Base-by-base conservation (phyloP, 2,329 filamentous ascomycete genomes). In the Trichoderma atrobrunneum region DNA sequence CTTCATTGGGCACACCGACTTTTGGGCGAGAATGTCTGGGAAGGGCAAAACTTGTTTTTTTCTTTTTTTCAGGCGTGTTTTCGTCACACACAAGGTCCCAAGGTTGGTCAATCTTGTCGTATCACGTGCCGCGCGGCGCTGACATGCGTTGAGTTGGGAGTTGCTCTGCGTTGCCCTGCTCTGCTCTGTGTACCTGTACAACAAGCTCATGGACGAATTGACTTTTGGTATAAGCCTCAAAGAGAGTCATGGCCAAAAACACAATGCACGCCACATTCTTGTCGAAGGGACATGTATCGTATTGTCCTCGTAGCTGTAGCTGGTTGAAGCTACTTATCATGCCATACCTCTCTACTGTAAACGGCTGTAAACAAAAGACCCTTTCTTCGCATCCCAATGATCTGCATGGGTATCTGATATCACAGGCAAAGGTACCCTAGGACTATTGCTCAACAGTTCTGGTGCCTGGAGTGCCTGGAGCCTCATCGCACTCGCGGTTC, bases 1-100 rank as follows among this genome's bases (percentile, higher is more conserved):
- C 26, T 54, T 51, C 51, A 60, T 24, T 66, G 51, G 34, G 62
- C 54, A 71, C 69, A 71, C 69, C 69, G 69, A 71, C 69, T 71
- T 71, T 71, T 71, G 57, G 57, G 57, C 57, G 34, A 34, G 51
- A 32, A 57, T 43, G 3, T 7, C 16, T 11, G 14, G 7, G 24
- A 28, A 28, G 12, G 39, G 39, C 11, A 48, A 54, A 28, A 28
- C 69, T 36, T 59, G 36, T 59, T 48, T 70, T 43, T n/a, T n/a
- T 39, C 36, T n/a, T 18, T 43, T 43, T 34, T 65, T 11, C 34
- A 70, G 66, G 71, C 66, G 70, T 36, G 28, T 60, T 10, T 24
- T 69, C 65, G 70, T 68, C 70, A 68, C 70, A 68, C 34, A 24
- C 56, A 68, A 26, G 43, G 26, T 1, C 7, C 18, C 39, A 43